phyloP scores from a whole-genome alignment of 345 rosid species.

The Mercurialis annua region DNA sequence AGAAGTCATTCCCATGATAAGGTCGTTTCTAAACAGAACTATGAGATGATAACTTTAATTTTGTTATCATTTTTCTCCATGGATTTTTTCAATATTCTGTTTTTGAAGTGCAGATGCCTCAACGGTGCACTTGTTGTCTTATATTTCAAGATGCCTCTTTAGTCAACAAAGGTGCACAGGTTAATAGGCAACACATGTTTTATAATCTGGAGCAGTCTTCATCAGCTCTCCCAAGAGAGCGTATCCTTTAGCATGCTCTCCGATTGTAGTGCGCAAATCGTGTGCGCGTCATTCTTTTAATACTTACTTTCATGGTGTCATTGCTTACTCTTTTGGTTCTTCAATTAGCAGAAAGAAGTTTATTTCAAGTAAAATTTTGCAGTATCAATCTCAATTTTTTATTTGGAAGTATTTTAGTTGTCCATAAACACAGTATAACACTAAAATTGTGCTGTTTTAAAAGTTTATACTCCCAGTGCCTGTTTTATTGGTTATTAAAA shows the following conservation, averaged over 20 bases:
- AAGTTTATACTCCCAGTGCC: background rate
- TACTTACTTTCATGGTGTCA: background rate
- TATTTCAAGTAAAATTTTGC: background rate
- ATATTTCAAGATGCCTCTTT: conserved; percentile 33
- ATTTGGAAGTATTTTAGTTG: conserved; percentile 5
- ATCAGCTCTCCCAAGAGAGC: conserved; percentile 48
- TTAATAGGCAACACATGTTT: conserved; percentile 41
- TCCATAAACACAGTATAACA: background rate
- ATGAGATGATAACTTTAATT: background rate
- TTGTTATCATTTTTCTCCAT: background rate
- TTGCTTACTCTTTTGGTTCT: conserved; percentile 1
- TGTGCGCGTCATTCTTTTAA: background rate
- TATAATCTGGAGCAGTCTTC: conserved; percentile 37
- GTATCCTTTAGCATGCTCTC: conserved; percentile 54
- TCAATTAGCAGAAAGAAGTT: background rate
- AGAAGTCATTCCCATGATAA: conserved; percentile 19
- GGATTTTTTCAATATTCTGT: conserved; percentile 15
- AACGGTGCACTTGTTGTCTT: conserved; percentile 38
- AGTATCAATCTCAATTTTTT: background rate
- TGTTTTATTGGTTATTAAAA: background rate
- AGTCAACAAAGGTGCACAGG: conserved; percentile 29
- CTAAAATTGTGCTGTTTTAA: background rate
- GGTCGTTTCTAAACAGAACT: conserved; percentile 20
- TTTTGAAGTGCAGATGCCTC: conserved; percentile 35
- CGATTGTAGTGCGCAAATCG: background rate